Evolutionary conservation across 2,329 filamentous ascomycete species (phyloP).

Genomic region (Trichoderma harzianum): DNA sequence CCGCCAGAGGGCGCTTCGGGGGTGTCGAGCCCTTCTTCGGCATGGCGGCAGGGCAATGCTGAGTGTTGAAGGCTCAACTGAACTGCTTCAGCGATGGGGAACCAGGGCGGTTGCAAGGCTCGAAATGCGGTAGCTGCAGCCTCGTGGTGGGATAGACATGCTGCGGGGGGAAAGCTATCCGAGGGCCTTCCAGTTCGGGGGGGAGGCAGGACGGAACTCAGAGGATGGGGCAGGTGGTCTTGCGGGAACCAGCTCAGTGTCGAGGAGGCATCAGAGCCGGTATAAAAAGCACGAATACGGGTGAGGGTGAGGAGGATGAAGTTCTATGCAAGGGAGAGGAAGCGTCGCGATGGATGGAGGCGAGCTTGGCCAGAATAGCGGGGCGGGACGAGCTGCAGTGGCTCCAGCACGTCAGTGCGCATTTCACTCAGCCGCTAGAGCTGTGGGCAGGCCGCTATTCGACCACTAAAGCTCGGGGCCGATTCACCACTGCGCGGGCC

Average conservation of each 20-base stretch:
- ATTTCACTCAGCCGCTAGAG: neutral
- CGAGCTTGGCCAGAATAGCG: neutral
- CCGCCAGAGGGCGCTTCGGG: neutral
- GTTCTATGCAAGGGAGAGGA: neutral
- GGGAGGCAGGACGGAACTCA: neutral
- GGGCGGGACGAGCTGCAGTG: neutral
- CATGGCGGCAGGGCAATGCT: neutral
- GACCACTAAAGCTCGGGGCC: neutral
- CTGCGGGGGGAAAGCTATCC: conserved; percentile 13
- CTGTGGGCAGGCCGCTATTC: neutral
- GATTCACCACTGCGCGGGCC: neutral
- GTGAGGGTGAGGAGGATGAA: neutral
- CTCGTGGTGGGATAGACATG: conserved; percentile 19
- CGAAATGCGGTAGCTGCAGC: conserved; percentile 17
- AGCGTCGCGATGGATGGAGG: neutral
- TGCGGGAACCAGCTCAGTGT: neutral
- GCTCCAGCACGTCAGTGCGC: neutral
- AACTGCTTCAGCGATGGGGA: conserved; percentile 16
- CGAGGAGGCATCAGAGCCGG: neutral
- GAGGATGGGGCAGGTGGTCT: neutral
- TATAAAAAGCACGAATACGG: neutral
- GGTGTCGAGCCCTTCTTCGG: neutral
- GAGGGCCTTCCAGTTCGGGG: neutral
- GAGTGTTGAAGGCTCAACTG: neutral
- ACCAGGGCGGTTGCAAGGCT: conserved; percentile 14